A percentile compares a stretch with the other conserved stretches of the same genome.
phyloP scores from a whole-genome alignment of 2,329 filamentous ascomycete genomes.

The Pseudocercospora macadamiae region DNA sequence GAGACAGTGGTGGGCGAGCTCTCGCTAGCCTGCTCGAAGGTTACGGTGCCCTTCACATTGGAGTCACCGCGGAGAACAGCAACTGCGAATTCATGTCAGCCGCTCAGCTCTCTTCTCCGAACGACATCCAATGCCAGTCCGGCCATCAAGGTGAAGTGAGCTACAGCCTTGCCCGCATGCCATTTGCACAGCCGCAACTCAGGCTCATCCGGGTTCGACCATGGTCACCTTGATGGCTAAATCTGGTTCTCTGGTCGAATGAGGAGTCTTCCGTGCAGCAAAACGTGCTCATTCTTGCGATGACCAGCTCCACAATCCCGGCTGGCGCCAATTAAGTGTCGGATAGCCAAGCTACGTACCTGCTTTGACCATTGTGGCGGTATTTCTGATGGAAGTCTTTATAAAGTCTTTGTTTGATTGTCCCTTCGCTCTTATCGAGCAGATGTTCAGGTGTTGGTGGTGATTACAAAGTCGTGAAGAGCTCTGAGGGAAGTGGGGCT shows the following conservation, averaged over 20 bases:
- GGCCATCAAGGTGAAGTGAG: constrained; percentile 14
- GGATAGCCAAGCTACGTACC: constrained; percentile 61
- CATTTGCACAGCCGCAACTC: constrained; percentile 13
- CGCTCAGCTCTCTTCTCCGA: neutral
- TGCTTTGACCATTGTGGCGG: constrained; percentile 96
- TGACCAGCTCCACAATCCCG: constrained; percentile 43
- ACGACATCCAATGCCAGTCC: neutral
- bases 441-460: constrained; percentile 8
- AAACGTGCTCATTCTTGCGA: constrained; percentile 40
- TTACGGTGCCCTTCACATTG: constrained; percentile 89
- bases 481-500: constrained; percentile 2
- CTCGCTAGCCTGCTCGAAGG: constrained; percentile 91
- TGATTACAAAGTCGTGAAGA: neutral
- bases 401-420: constrained; percentile 15
- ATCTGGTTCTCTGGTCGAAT: constrained; percentile 18
- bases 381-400: constrained; percentile 42
- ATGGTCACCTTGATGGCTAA: constrained; percentile 29
- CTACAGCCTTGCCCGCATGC: constrained; percentile 1
- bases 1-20: constrained; percentile 79
- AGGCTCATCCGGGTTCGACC: neutral
- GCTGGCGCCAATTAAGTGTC: constrained; percentile 16
- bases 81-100: constrained; percentile 59
- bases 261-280: constrained; percentile 8
- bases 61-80: constrained; percentile 97
- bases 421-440: constrained; percentile 9